Conservation (phyloP, 2,329 filamentous ascomycete genomes). For the Xenoacremonium recifei region DNA sequence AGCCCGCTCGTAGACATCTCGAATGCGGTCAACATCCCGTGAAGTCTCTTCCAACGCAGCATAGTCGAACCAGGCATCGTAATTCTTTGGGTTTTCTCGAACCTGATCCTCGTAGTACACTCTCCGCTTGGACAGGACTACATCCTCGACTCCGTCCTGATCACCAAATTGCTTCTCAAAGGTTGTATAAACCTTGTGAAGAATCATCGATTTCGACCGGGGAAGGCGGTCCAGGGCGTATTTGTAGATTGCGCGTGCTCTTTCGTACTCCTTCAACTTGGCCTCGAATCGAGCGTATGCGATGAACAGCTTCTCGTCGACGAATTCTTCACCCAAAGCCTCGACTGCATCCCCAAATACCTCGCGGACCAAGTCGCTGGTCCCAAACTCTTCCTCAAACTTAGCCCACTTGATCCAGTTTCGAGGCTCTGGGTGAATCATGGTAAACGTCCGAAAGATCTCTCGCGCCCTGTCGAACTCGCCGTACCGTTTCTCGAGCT, state of each 20-base stretch:
- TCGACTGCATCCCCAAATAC: constrained; percentile 89
- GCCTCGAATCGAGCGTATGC: constrained; percentile 94
- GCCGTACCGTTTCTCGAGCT: constrained; percentile 91
- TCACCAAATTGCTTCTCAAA: constrained; percentile 99
- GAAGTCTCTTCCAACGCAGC: constrained; percentile 85
- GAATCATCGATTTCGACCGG: constrained; percentile 75
- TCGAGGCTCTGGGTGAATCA: constrained; percentile 88
- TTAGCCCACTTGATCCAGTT: constrained; percentile 99
- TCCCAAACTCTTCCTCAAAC: constrained; percentile 95
- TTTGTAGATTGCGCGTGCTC: constrained; percentile 92
- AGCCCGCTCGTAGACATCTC: constrained; percentile 92
- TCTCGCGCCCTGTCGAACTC: constrained; percentile 88
- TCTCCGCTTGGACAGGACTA: constrained; percentile 89
- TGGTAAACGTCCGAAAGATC: constrained; percentile 86
- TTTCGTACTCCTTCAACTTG: constrained; percentile 92
- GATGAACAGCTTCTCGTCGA: constrained; percentile 94
- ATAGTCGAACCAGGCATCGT: constrained; percentile 97
- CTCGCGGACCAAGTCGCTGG: constrained; percentile 85
- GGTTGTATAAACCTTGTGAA: constrained; percentile 93
- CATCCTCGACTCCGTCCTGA: constrained; percentile 88
- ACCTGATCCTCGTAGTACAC: constrained; percentile 94
- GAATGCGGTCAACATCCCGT: constrained; percentile 76
- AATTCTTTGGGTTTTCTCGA: constrained; percentile 92
- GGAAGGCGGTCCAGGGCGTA: constrained; percentile 91
- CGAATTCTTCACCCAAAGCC: constrained; percentile 87